phyloP scores from a whole-genome alignment of 1,284 basidiomycete genomes.

The Sanghuangporus sanghuang region DNA sequence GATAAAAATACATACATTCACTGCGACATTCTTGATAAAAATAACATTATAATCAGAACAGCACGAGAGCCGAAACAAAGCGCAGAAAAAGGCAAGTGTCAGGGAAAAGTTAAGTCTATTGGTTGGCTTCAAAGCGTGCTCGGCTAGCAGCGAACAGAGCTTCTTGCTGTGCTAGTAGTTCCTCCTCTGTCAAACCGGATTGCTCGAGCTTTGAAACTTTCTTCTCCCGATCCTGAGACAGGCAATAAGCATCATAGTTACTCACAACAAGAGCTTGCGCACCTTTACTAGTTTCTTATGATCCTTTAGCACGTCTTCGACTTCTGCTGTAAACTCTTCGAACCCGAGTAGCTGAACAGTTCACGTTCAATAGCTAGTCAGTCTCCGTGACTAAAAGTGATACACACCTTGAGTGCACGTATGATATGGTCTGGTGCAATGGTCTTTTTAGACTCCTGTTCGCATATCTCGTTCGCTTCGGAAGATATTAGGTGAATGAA shows the following conservation, averaged over 20 bases:
- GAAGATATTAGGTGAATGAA: conserved; percentile 98
- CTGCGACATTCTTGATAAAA: conserved; percentile 4
- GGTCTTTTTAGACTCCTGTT: conserved; percentile 98
- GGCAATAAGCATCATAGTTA: conserved; percentile 4
- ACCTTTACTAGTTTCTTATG: conserved; percentile 96
- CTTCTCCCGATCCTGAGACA: conserved; percentile 71
- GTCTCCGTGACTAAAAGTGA: background rate
- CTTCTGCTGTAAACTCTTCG: conserved; percentile 81
- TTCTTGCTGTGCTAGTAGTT: conserved; percentile 86
- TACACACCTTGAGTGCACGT: conserved; percentile 76
- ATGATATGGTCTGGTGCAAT: conserved; percentile 98
- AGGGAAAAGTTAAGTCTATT: conserved; percentile 30
- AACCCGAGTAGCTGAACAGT: conserved; percentile 80
- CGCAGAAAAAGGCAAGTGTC: background rate
- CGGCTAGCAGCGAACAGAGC: conserved; percentile 87
- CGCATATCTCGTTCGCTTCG: conserved; percentile 97
- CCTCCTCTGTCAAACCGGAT: conserved; percentile 88
- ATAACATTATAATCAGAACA: conserved; percentile 11
- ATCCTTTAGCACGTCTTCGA: conserved; percentile 85
- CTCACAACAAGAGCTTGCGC: conserved; percentile 15
- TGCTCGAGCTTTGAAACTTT: conserved; percentile 87
- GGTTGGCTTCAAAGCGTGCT: conserved; percentile 57
- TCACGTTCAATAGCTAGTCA: conserved; percentile 14
- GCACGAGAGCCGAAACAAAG: background rate
- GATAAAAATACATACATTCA: conserved; percentile 13